phyloP scores from a whole-genome alignment of 164 flowering plant genomes.

The Umbilicus rupestris region DNA sequence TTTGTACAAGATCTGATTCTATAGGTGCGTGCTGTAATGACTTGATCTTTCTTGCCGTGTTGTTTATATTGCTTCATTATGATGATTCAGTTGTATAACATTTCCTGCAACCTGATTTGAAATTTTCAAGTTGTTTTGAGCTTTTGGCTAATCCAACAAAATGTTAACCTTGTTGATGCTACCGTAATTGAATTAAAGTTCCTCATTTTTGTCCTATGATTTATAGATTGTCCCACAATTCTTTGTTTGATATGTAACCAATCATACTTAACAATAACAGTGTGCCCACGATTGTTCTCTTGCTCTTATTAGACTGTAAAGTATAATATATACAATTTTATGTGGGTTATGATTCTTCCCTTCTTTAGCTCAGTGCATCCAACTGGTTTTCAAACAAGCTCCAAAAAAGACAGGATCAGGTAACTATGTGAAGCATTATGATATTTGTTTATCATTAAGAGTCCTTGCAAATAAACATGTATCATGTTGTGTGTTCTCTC shows the following conservation, averaged over 20 bases:
- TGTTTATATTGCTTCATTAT: neutral
- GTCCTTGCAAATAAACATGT: constrained; percentile 1
- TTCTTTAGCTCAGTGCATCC: neutral
- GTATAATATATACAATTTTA: neutral
- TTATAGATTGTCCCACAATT: neutral
- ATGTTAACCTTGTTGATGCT: neutral
- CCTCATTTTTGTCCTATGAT: neutral
- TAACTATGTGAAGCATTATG: neutral
- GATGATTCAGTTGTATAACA: neutral
- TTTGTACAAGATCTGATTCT: neutral
- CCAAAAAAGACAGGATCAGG: neutral
- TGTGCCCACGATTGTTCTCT: neutral
- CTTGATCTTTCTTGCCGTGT: neutral
- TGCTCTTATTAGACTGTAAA: neutral
- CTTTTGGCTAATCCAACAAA: neutral
- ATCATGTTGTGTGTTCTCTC: neutral
- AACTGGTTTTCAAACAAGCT: too few species aligned
- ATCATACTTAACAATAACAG: neutral
- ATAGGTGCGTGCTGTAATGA: neutral
- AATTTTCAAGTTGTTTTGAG: neutral
- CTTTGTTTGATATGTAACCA: neutral
- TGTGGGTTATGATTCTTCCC: neutral
- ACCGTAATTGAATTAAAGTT: neutral
- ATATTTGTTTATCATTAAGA: neutral
- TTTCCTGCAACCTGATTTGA: neutral